These are phyloP conservation scores for Fusarium solani-melongenae DNA, from an alignment of 2,329 filamentous ascomycete genomes.

Conservation along the genomic window DNA sequence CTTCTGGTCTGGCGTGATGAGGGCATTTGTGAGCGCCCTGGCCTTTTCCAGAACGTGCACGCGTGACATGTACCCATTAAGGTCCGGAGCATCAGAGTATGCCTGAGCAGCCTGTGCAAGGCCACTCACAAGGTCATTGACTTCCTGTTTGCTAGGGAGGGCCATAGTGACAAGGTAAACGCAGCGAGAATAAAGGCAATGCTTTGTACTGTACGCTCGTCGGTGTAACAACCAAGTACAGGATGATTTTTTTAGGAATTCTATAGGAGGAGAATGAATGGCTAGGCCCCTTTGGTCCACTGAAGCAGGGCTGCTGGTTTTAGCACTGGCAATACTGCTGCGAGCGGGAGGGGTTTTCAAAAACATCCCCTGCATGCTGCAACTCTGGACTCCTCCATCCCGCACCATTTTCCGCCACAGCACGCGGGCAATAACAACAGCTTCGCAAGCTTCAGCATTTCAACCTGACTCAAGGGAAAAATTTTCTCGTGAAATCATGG, in stretches of 20 bases:
- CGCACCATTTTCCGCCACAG: neutral
- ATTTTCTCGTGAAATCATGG: neutral
- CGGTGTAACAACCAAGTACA: neutral
- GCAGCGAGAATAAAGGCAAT: neutral
- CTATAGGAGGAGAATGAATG: neutral
- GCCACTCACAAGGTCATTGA: conserved; percentile 33
- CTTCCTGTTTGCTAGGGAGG: conserved; percentile 30
- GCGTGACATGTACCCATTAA: conserved; percentile 41
- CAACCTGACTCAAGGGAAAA: neutral
- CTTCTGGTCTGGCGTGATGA: conserved; percentile 43
- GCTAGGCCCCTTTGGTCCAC: neutral
- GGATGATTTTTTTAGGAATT: neutral
- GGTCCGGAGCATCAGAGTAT: conserved; percentile 40
- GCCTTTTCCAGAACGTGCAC: conserved; percentile 43
- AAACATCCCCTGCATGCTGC: neutral
- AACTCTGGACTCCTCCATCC: neutral
- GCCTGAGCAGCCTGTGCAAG: conserved; percentile 31
- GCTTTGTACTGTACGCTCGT: neutral
- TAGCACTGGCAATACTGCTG: neutral
- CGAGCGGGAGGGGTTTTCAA: neutral
- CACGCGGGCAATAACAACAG: neutral
- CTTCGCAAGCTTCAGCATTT: neutral
- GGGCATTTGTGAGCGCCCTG: conserved; percentile 41
- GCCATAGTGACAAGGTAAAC: conserved; percentile 16
- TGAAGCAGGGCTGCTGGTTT: neutral